Evolutionary conservation across 83 land plant genomes (phyloP).

Genomic region (Isoetes engelmannii): DNA sequence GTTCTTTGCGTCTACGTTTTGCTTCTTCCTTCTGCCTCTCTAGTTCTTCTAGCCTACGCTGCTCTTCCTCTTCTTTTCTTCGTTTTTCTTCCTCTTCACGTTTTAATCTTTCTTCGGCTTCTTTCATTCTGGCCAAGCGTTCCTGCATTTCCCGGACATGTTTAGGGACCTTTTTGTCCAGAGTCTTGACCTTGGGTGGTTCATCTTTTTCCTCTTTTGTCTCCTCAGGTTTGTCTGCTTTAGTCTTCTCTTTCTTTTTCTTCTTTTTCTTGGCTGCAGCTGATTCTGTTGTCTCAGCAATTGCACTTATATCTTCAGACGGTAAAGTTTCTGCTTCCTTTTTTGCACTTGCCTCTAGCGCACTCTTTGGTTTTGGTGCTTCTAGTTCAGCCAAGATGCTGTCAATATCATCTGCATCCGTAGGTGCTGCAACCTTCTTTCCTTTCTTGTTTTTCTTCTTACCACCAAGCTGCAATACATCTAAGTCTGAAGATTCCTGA

Average conservation of each 20-base stretch:
- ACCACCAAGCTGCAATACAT: not conserved
- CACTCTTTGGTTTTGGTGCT: constrained; percentile 24
- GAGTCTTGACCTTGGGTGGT: constrained; percentile 39
- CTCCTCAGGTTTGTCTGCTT: constrained; percentile 39
- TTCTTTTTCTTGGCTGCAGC: constrained; percentile 92
- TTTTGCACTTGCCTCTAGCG: constrained; percentile 16
- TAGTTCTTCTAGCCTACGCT: constrained; percentile 61
- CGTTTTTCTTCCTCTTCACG: constrained; percentile 84
- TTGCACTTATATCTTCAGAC: constrained; percentile 22
- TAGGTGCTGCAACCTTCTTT: constrained; percentile 66
- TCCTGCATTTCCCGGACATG: constrained; percentile 97
- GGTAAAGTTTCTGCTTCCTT: constrained; percentile 23
- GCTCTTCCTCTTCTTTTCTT: constrained; percentile 88
- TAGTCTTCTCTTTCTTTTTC: constrained; percentile 86
- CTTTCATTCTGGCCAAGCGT: constrained; percentile 69
- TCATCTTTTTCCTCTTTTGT: constrained; percentile 26
- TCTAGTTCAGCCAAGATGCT: constrained; percentile 73
- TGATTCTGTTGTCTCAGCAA: constrained; percentile 47
- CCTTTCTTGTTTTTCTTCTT: constrained; percentile 57
- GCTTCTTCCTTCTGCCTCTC: constrained; percentile 85
- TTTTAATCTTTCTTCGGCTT: constrained; percentile 70
- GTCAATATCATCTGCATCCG: constrained; percentile 89
- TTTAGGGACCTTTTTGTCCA: constrained; percentile 81
- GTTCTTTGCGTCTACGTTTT: constrained; percentile 70
- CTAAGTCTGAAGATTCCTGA: constrained; percentile 5